Percentiles rank a stretch among this genome's conserved stretches.
phyloP scores from a whole-genome alignment of 257 asterid species.

The Lycium ferocissimum region DNA sequence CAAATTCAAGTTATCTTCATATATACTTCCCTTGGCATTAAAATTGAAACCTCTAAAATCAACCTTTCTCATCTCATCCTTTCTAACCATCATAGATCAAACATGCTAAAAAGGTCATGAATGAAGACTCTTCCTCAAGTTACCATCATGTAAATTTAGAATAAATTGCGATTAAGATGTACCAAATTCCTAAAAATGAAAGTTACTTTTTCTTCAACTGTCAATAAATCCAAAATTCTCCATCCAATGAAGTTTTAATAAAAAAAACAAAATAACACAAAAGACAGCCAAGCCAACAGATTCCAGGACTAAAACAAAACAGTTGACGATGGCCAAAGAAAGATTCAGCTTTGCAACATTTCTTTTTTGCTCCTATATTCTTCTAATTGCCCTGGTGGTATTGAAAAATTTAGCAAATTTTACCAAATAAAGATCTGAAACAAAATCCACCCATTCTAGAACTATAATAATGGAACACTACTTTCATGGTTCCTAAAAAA shows the following conservation, averaged over 20 bases:
- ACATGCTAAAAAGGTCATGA: slow-evolving; percentile 1
- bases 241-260: neutral
- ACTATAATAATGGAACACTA: neutral
- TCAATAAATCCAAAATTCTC: slow-evolving; percentile 3
- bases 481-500: neutral
- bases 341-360: neutral
- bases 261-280: neutral
- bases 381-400: too few species aligned
- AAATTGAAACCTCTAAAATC: neutral
- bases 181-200: neutral
- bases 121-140: neutral
- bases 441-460: slow-evolving; percentile 8
- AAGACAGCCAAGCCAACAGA: too few species aligned
- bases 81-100: neutral
- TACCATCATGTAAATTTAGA: neutral
- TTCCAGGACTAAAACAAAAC: neutral
- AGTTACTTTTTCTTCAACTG: neutral
- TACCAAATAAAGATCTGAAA: neutral
- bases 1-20: neutral
- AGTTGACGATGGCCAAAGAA: neutral
- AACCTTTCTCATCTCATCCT: too few species aligned
- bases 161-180: neutral
- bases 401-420: neutral
- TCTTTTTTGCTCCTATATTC: slow-evolving; percentile 2
- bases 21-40: neutral